Evolutionary conservation across 164 flowering plant species (phyloP), one percentile per base, ranked within the genome.

Genomic region (Umbellularia californica): DNA sequence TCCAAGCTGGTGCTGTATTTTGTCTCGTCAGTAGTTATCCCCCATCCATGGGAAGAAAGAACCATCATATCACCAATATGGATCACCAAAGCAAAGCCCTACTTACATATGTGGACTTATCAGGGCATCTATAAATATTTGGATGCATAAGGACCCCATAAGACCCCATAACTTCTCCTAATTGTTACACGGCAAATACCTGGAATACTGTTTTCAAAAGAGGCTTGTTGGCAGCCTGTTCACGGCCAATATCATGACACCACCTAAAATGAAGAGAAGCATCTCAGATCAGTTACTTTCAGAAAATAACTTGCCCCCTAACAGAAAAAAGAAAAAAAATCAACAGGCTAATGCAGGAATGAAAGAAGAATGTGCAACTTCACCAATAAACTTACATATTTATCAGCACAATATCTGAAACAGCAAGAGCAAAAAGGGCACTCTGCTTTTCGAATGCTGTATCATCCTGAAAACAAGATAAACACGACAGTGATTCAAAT

Each of bases 181-280:
- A 3, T 17, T 20, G 6, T 55, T 13, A 13, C 23, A 24, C 30
- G 62, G 64, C 73, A 47, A 52, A 65, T 84, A 92, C 98, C 90
- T 93, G 98, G 79, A 93, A 92, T 41, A 93, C 99, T 73, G 97
- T 93, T 84, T 93, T 93, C 47, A 95, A 72, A 73, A 95, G 98
- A 79, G 99, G 98, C 79, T 93, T 95, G 83, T 95, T 95, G 74
- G 99, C 97, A 79, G 99, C 99, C 81, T 95, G 97, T 81, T 95
- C 98, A 79, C 99, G 98, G 50, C 99, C 99, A 81, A 95, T 93
- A 78, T 95, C 98, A 88, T 95, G 99, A 74, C 99, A 95, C 98
- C 99, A 95, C 99, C 99, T 95, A 76, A 55, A 67, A 67, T 67
- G 20, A 30, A 30, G 28, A 67, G 20, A 67, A 67, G 69, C n/a